phyloP scores from a whole-genome alignment of 257 asterid species.

The Forsythia viridissima region DNA sequence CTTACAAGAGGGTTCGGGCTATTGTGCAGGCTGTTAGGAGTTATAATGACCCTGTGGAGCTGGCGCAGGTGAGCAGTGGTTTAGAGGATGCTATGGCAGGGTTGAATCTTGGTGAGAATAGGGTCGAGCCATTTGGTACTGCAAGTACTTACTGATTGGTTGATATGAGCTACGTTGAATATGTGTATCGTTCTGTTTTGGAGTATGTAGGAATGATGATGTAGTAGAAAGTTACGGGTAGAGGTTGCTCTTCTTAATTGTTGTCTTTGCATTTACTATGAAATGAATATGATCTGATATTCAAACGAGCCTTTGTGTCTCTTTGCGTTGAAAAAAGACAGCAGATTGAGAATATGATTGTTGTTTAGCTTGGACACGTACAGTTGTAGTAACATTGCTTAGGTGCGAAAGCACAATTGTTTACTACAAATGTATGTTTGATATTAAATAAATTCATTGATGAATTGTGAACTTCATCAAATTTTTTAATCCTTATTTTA shows the following conservation, averaged over 20 bases:
- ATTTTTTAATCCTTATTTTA: neutral
- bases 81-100: constrained; percentile 66
- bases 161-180: constrained; percentile 20
- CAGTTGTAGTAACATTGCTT: neutral
- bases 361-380: neutral
- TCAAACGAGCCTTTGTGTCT: neutral
- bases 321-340: neutral
- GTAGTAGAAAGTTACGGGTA: neutral
- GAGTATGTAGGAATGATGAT: neutral
- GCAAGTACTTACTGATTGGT: constrained; percentile 38
- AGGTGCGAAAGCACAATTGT: neutral
- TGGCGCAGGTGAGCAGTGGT: constrained; percentile 72
- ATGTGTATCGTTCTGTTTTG: neutral
- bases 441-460: neutral
- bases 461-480: neutral
- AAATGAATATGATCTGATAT: neutral
- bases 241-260: neutral
- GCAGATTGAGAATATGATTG: neutral
- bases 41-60: constrained; percentile 64
- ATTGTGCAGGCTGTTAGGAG: constrained; percentile 79
- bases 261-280: neutral
- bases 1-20: constrained; percentile 57
- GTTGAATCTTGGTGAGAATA: constrained; percentile 43
- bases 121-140: constrained; percentile 40
- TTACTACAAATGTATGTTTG: neutral